Base-by-base conservation (phyloP, 805 yeast species). In the Candida ipomoeae region DNA sequence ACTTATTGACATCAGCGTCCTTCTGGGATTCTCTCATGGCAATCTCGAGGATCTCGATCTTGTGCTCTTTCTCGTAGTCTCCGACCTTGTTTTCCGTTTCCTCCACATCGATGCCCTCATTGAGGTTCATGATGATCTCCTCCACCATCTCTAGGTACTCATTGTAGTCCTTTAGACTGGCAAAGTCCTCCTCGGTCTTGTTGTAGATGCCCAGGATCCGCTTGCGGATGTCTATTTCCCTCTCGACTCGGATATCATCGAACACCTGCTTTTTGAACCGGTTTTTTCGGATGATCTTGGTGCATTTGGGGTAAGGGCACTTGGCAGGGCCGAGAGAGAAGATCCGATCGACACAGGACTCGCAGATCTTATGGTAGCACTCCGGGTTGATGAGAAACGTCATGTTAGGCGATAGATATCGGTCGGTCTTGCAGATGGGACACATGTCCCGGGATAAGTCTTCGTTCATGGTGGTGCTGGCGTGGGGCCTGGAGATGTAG, bases 351-450 rank as follows among this genome's bases (percentile, higher is more conserved):
- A 92, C 98, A 70, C 99, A 94, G 1, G 96, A 83, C 59, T 87
- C 97, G 71, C 99, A 94, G 67, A 94, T 92, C 74, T 89, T 92
- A 65, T 94, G 99, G 65, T 94, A 94, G 70, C 99, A 94, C 67
- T 94, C 99, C 0, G 98, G 96, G 61, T 94, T 94, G 56, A 94
- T 90, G 49, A 92, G 80, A 64, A 94, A 92, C 57, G 79, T 83
- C 85, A 94, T 87, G 59, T 91, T 89, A 23, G 98, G 98, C 41
- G 96, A 89, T 54, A 94, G 76, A 67, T 94, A 94, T 65, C 91
- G 75, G 69, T 92, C 96, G 43, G 97, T 89, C 70, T 92, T 89
- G 77, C 99, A 94, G 62, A 94, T 89, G 31, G 98, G 98, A 75
- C 99, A 94, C 83, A 91, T 86, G 67, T 89, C 96, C 74, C 77